These are phyloP conservation scores for Moesziomyces sp. DNA, from an alignment of 1,284 basidiomycete genomes.

Conservation along the genomic window DNA sequence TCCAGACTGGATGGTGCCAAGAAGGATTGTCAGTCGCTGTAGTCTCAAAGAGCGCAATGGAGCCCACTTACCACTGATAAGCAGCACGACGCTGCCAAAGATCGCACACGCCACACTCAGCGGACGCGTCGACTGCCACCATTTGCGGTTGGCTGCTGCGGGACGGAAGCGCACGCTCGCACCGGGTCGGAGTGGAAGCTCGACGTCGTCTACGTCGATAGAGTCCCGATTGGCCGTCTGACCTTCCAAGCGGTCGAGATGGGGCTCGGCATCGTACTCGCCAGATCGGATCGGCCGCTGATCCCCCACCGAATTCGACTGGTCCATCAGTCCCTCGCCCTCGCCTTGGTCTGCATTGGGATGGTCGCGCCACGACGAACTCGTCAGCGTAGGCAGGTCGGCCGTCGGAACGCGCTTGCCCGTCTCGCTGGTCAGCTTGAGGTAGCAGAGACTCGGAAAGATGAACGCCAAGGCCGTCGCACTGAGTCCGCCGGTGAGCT, in stretches of 20 bases:
- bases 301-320: conserved; percentile 26
- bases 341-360: conserved; percentile 9
- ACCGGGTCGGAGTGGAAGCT: conserved; percentile 63
- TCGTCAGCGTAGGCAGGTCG: conserved; percentile 28
- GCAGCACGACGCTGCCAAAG: conserved; percentile 62
- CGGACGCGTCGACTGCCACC: conserved; percentile 64
- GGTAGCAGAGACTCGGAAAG: conserved; percentile 68
- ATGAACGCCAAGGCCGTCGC: conserved; percentile 95
- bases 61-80: conserved; percentile 45
- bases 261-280: conserved; percentile 42
- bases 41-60: not conserved
- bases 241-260: conserved; percentile 28
- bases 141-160: conserved; percentile 52
- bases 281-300: conserved; percentile 25
- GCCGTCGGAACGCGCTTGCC: conserved; percentile 42
- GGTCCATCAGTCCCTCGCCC: conserved; percentile 25
- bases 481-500: conserved; percentile 93
- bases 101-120: conserved; percentile 61
- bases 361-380: conserved; percentile 25
- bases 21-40: not conserved
- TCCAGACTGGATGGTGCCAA: conserved; percentile 29
- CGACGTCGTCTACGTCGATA: conserved; percentile 58
- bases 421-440: conserved; percentile 61
- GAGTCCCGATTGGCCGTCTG: conserved; percentile 13
- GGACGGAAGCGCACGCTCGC: conserved; percentile 50